Conservation (phyloP, 202 grass and related monocot genomes). For the Schoenoplectus tabernaemontani region DNA sequence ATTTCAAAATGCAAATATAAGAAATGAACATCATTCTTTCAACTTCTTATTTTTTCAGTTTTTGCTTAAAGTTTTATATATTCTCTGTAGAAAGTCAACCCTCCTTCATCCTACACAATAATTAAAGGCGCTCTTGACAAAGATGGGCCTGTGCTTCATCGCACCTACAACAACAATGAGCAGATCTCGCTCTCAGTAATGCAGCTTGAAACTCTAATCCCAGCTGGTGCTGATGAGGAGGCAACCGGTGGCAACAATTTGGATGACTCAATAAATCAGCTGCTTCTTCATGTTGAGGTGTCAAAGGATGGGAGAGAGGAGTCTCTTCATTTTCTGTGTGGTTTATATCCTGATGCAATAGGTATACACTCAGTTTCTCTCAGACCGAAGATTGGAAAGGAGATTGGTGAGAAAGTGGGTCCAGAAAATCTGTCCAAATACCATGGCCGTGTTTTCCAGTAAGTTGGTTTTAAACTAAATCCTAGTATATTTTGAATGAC, state of each 20-base stretch:
- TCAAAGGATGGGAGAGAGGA: conserved; percentile 53
- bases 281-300: conserved; percentile 90
- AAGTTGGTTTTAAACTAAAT: conserved; percentile 25
- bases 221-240: conserved; percentile 41
- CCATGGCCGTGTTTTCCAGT: conserved; percentile 88
- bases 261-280: conserved; percentile 60
- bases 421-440: conserved; percentile 35
- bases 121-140: conserved; percentile 67
- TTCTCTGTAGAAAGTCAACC: conserved; percentile 47
- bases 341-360: conserved; percentile 76
- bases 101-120: conserved; percentile 62
- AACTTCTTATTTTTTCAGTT: not conserved
- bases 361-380: conserved; percentile 93
- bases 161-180: conserved; percentile 53
- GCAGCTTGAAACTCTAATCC: conserved; percentile 66
- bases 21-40: not conserved
- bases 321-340: conserved; percentile 85
- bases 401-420: conserved; percentile 16
- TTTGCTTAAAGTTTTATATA: not conserved
- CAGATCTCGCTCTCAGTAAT: conserved; percentile 85
- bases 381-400: conserved; percentile 36
- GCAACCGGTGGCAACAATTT: conserved; percentile 9
- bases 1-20: not conserved
- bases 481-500: not conserved
- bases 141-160: conserved; percentile 56